Base-by-base conservation (phyloP, 164 flowering plant genomes). In the Nelumbo lutea region DNA sequence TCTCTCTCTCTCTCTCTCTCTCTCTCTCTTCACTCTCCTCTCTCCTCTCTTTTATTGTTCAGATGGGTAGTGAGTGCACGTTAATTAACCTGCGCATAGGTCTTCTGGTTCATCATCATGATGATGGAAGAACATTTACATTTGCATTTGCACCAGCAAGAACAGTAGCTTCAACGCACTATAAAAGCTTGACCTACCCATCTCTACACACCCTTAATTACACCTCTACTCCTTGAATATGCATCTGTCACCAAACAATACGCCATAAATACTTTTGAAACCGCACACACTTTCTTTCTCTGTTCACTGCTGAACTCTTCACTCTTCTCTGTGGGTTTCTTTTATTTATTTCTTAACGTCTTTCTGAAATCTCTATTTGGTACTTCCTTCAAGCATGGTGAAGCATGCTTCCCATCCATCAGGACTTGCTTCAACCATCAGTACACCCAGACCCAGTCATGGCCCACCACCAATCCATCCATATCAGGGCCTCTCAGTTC, bases 151-250 rank as follows among this genome's bases (percentile, higher is more conserved):
- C 66, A 72, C 80, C 70, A 1, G 5, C 41, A 9, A 50, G 1
- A 73, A 65, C 57, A 60, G 70, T 45, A 56, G 67, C 75, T 78
- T 71, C 62, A 60, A 79, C 48, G 80, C 78, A 79, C 67, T 77
- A 74, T 79, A 81, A 85, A 80, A 75, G 66, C 79, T 42, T 74
- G 72, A 87, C 90, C 90, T 82, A 84, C 88, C 87, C 79, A 73
- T 75, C 78, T 70, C 77, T 47, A 75, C 79, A 60, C 75, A 68
- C 76, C 64, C 79, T 83, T 84, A 73, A 82, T 64, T 69, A 59
- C 64, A 40, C 72, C 70, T 13, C 27, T 27, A 27, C 27, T 27
- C 11, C 14, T 73, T 76, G 61, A 79, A 72, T 75, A 56, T 71
- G 65, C 53, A 84, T 79, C 89, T 84, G 83, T 88, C 85, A 77